Evolutionary conservation across 129 eudicot species (phyloP).

Genomic region (Tanacetum coccineum): DNA sequence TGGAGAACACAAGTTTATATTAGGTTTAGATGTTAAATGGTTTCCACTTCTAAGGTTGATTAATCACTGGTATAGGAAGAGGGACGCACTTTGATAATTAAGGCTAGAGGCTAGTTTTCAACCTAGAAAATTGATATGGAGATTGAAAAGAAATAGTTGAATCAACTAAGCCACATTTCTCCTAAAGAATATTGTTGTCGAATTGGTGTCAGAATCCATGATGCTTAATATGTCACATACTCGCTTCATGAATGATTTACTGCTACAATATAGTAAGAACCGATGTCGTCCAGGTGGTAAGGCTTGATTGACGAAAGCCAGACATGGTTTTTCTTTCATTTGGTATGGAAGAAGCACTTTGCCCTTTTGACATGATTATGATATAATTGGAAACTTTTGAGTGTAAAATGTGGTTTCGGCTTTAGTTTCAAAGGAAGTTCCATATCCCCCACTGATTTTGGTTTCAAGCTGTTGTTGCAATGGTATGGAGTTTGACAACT

Average conservation of each 20-base stretch:
- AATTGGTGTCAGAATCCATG: background rate
- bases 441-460: background rate
- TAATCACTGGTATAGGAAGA: background rate
- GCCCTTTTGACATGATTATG: background rate
- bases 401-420: background rate
- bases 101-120: background rate
- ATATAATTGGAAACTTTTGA: background rate
- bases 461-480: background rate
- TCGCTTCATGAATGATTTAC: background rate
- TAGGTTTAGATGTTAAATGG: too few relatives aligned
- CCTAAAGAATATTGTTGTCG: background rate
- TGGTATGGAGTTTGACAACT: too few relatives aligned
- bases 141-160: background rate
- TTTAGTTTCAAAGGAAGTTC: background rate
- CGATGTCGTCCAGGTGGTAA: background rate
- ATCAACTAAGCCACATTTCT: background rate
- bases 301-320: slow-evolving; percentile 2
- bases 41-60: background rate
- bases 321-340: background rate
- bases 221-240: background rate
- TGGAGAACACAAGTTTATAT: background rate
- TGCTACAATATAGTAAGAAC: background rate
- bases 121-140: background rate
- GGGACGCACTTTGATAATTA: background rate
- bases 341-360: background rate